phyloP scores from a whole-genome alignment of 2,329 filamentous ascomycete genomes.

The Parascedosporium putredinis region DNA sequence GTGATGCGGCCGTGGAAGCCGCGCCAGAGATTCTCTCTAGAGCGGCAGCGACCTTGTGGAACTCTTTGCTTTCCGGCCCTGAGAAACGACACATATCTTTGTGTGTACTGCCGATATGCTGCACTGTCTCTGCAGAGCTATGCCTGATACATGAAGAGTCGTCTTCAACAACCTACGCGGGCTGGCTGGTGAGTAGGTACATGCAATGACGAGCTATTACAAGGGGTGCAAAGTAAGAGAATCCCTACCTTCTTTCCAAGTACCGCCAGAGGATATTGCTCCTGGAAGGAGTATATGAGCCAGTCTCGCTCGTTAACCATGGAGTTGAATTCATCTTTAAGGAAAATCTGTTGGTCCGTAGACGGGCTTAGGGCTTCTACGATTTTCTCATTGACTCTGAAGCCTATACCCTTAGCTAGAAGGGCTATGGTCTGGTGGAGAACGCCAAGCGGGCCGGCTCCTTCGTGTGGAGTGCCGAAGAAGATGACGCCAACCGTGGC shows the following conservation, averaged over 20 bases:
- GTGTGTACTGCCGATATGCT: constrained; percentile 23
- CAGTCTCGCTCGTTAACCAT: not conserved
- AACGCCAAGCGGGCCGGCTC: not conserved
- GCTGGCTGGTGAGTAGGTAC: too few relatives aligned
- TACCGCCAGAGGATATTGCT: not conserved
- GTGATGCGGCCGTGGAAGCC: too few relatives aligned
- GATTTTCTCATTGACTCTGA: not conserved
- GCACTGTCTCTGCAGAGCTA: constrained; percentile 18
- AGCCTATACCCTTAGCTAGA: constrained; percentile 15
- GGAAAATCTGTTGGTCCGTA: not conserved
- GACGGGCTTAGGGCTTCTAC: not conserved
- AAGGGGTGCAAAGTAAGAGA: too few relatives aligned
- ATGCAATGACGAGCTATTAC: too few relatives aligned
- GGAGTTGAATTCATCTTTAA: not conserved
- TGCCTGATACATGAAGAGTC: constrained; percentile 23
- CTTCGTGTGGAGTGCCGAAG: constrained; percentile 2
- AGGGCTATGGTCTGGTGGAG: constrained; percentile 4
- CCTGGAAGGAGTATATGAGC: not conserved
- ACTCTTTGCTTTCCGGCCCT: constrained; percentile 19
- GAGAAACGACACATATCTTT: constrained; percentile 26
- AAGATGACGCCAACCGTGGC: constrained; percentile 19
- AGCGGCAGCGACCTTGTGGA: constrained; percentile 19
- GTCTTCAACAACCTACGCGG: constrained; percentile 21
- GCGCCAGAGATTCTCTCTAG: too few relatives aligned
- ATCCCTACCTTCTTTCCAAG: not conserved